Conservation (phyloP, 1,284 basidiomycete genomes). For the Ceratobasidium sp. region DNA sequence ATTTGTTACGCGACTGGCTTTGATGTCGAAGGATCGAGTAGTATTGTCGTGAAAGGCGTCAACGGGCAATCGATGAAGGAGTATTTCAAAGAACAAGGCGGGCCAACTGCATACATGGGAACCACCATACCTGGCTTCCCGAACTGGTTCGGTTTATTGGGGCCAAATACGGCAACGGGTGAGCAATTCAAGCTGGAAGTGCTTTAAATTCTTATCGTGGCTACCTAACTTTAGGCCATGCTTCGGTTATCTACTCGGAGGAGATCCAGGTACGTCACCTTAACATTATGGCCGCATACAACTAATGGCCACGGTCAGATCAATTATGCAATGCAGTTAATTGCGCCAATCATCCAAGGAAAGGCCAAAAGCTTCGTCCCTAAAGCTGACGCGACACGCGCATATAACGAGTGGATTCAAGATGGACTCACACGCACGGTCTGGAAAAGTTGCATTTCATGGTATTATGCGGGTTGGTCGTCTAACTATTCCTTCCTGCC, state of each 20-base stretch:
- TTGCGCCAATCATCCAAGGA: slow-evolving; percentile 29
- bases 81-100: slow-evolving; percentile 63
- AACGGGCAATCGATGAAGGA: slow-evolving; percentile 59
- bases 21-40: slow-evolving; percentile 40
- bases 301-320: slow-evolving; percentile 7
- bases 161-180: slow-evolving; percentile 52
- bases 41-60: not conserved
- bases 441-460: slow-evolving; percentile 28
- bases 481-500: too few relatives aligned
- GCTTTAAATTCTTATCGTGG: not conserved
- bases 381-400: not conserved
- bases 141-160: slow-evolving; percentile 64
- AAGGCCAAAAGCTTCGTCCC: slow-evolving; percentile 38
- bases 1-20: slow-evolving; percentile 48
- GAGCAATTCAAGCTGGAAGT: not conserved
- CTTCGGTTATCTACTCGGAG: slow-evolving; percentile 32
- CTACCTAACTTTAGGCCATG: slow-evolving; percentile 16
- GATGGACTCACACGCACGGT: not conserved
- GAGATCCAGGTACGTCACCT: slow-evolving; percentile 33
- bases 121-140: slow-evolving; percentile 66
- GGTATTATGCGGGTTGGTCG: slow-evolving; percentile 32
- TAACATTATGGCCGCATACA: not conserved
- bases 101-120: slow-evolving; percentile 65
- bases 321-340: slow-evolving; percentile 24
- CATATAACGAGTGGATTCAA: slow-evolving; percentile 26